phyloP scores from a whole-genome alignment of 2,329 filamentous ascomycete species.

The Elsinoe australis region DNA sequence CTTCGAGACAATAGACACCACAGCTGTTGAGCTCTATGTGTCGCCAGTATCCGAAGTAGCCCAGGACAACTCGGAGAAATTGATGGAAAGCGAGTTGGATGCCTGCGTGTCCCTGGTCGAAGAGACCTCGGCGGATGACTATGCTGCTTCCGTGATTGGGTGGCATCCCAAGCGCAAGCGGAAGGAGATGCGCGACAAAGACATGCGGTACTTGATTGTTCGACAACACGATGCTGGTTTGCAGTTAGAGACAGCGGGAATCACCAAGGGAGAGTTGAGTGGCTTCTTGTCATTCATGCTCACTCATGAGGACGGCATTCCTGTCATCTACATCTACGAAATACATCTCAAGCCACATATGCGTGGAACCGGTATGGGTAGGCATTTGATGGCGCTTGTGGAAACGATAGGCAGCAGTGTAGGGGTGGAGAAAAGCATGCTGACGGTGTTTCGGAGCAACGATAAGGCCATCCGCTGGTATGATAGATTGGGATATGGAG shows the following conservation, averaged over 20 bases:
- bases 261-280: too few species aligned
- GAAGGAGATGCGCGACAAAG: constrained; percentile 59
- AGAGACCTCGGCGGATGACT: constrained; percentile 56
- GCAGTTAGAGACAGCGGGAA: too few species aligned
- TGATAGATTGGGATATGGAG: constrained; percentile 47
- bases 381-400: constrained; percentile 51
- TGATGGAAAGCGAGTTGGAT: constrained; percentile 34
- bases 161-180: constrained; percentile 58
- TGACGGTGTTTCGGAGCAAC: constrained; percentile 64
- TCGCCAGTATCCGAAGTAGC: constrained; percentile 22
- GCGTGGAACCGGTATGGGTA: constrained; percentile 56
- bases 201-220: constrained; percentile 62
- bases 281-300: constrained; percentile 60
- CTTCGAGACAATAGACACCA: too few species aligned
- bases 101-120: constrained; percentile 51
- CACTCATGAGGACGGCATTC: constrained; percentile 56
- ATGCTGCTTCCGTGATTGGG: constrained; percentile 53
- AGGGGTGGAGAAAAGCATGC: constrained; percentile 59
- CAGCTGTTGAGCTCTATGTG: constrained; percentile 23
- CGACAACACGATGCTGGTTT: constrained; percentile 24
- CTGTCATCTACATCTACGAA: constrained; percentile 72
- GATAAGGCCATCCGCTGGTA: constrained; percentile 53
- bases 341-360: constrained; percentile 57
- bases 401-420: constrained; percentile 48
- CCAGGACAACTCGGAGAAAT: constrained; percentile 17